A percentile compares a stretch with the other conserved stretches of the same genome.
phyloP scores from a whole-genome alignment of 345 rosid species.

The Cardamine resedifolia region DNA sequence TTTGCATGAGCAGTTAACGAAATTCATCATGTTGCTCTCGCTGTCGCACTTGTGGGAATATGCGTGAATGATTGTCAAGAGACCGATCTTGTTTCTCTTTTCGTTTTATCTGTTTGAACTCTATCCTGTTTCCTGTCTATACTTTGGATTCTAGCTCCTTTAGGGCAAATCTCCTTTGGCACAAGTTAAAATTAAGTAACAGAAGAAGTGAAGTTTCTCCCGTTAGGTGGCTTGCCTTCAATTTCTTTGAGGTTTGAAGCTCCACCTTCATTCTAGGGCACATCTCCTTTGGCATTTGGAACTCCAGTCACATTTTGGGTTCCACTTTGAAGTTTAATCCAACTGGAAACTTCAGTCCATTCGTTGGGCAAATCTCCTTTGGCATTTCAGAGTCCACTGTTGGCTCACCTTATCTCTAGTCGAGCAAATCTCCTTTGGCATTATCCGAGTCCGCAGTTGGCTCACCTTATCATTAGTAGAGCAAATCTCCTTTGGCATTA shows the following conservation, averaged over 20 bases:
- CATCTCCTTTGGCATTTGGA: constrained; percentile 49
- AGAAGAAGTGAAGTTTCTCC: constrained; percentile 29
- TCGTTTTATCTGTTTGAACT: constrained; percentile 18
- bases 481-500: constrained; percentile 58
- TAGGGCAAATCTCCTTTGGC: constrained; percentile 66
- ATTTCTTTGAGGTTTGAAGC: constrained; percentile 32
- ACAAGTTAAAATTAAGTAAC: constrained; percentile 17
- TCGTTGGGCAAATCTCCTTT: constrained; percentile 53
- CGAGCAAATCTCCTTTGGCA: constrained; percentile 51
- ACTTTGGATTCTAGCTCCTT: constrained; percentile 32
- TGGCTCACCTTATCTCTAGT: constrained; percentile 42
- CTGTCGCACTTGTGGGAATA: constrained; percentile 28
- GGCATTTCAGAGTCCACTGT: constrained; percentile 41
- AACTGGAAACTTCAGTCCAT: constrained; percentile 41
- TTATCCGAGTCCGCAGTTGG: constrained; percentile 34
- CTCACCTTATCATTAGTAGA: constrained; percentile 40
- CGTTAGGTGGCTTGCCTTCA: constrained; percentile 29
- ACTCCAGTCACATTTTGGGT: constrained; percentile 34
- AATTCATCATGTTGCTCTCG: constrained; percentile 22
- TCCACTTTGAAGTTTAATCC: constrained; percentile 41
- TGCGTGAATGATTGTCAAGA: constrained; percentile 29
- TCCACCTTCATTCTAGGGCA: constrained; percentile 41
- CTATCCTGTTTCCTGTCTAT: constrained; percentile 26
- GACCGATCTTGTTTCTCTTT: constrained; percentile 19
- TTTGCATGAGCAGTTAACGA: constrained; percentile 16